A percentile compares a stretch with the other conserved stretches of the same genome.
Evolutionary conservation across 2,329 filamentous ascomycete species (phyloP).

Genomic region (Amylocarpus encephaloides): DNA sequence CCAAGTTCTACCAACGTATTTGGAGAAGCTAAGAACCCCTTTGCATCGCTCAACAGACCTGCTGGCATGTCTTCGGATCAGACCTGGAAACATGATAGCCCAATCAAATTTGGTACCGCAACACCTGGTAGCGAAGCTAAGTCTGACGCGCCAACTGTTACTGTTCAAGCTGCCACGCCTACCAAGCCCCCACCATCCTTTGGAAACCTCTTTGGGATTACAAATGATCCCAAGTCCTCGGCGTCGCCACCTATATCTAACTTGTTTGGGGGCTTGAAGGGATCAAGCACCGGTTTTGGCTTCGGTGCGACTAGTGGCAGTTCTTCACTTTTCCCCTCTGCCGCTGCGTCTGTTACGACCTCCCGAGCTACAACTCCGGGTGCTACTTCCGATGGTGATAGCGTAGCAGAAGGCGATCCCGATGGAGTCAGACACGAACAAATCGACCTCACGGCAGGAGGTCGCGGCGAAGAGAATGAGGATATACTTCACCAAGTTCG

Average conservation of each 20-base stretch:
- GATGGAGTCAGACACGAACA: constrained; percentile 60
- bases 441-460: constrained; percentile 60
- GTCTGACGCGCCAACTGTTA: constrained; percentile 11
- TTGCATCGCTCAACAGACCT: constrained; percentile 15
- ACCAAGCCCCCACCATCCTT: constrained; percentile 13
- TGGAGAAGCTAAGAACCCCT: constrained; percentile 16
- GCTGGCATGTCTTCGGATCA: constrained; percentile 33
- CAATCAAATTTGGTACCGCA: constrained; percentile 38
- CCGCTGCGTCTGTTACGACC: constrained; percentile 24
- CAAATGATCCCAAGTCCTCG: too few species aligned
- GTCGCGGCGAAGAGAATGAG: constrained; percentile 67
- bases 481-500: constrained; percentile 62
- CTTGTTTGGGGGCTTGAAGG: not conserved
- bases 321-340: constrained; percentile 28
- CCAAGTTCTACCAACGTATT: constrained; percentile 22
- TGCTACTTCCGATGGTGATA: constrained; percentile 28
- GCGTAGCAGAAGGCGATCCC: constrained; percentile 30
- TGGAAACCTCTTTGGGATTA: constrained; percentile 11
- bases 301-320: constrained; percentile 23
- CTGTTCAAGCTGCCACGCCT: constrained; percentile 20
- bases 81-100: constrained; percentile 44
- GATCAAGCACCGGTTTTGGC: constrained; percentile 11
- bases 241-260: not conserved
- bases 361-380: constrained; percentile 30
- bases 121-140: constrained; percentile 14